A percentile compares a stretch with the other conserved stretches of the same genome.
Evolutionary conservation across 2,329 filamentous ascomycete species (phyloP).

Genomic region (Thyridium curvatum): DNA sequence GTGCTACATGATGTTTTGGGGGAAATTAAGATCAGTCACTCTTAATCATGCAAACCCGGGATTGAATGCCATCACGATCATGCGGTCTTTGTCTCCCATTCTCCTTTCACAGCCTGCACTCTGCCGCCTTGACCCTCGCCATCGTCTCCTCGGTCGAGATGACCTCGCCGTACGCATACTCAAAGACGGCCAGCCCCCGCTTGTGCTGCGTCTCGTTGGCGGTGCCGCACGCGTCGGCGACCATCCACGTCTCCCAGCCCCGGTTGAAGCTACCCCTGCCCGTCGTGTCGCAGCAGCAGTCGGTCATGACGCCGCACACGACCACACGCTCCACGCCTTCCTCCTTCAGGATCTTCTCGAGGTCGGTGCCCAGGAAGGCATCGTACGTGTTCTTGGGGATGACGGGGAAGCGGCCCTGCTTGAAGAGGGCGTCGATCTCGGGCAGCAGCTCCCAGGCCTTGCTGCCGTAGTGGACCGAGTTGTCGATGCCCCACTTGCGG

Average conservation of each 20-base stretch:
- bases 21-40: too few species aligned
- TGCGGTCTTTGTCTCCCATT: too few species aligned
- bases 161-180: slow-evolving; percentile 22
- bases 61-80: too few species aligned
- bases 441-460: slow-evolving; percentile 24
- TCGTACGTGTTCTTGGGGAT: slow-evolving; percentile 33
- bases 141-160: slow-evolving; percentile 1
- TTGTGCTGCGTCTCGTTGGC: slow-evolving; percentile 24
- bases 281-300: slow-evolving; percentile 32
- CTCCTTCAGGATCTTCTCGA: slow-evolving; percentile 18
- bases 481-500: slow-evolving; percentile 26
- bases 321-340: slow-evolving; percentile 22
- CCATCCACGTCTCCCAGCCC: slow-evolving; percentile 32
- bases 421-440: slow-evolving; percentile 10
- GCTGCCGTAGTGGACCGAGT: slow-evolving; percentile 21
- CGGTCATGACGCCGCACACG: slow-evolving; percentile 33
- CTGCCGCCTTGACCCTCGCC: slow-evolving; percentile 1
- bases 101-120: neutral
- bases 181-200: slow-evolving; percentile 21
- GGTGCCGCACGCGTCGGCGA: slow-evolving; percentile 27
- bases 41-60: too few species aligned
- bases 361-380: slow-evolving; percentile 26
- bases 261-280: slow-evolving; percentile 28
- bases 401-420: slow-evolving; percentile 7
- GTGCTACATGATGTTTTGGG: too few species aligned